Base-by-base conservation (phyloP, 306 rosid genomes). In the Hippophae gyantsensis region DNA sequence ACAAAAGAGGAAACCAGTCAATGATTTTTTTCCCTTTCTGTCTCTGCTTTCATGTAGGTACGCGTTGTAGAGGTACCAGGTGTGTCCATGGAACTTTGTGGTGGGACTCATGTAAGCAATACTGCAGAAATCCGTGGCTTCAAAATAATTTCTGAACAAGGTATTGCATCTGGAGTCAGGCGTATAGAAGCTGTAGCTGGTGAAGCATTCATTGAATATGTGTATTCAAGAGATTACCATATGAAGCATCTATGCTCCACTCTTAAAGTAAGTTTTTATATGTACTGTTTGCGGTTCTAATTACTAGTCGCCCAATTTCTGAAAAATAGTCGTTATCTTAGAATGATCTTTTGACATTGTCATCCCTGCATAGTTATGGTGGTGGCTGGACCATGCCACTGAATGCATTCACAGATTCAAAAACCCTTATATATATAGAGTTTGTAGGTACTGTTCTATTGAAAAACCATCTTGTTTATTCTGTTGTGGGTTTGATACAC, bases 161-260 rank as follows among this genome's bases (percentile, higher is more conserved):
- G 96, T 41, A 77, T 92, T 57, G 98, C 98, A 66, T 87, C 96
- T 73, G 96, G 98, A 58, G 68, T 92, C 66, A 78, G 98, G 65
- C 89, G 96, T 51, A 92, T 92, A 57, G 98, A 92, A 79, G 93
- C 98, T 14, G 95, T 92, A 58, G 96, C 98, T 27, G 98, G 98
- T 67, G 98, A 87, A 58, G 88, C 96, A 55, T 90, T 81, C 69
- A 78, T 90, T 63, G 95, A 90, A 66, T 87, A 90, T 59, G 85
- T 85, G 68, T 83, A 77, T 77, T 75, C 79, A 65, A 80, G 98
- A 65, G 98, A 90, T 66, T 76, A 70, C 67, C 83, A 83, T 68
- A 79, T 87, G 84, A 87, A 72, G 70, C 83, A 78, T 55, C 77
- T 87, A 10, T 90, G 98, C 81, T 78, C 89, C 48, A 81, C 83